phyloP scores from a whole-genome alignment of 768 basidiomycete genomes.

The Sporobolomyces phaffii region DNA sequence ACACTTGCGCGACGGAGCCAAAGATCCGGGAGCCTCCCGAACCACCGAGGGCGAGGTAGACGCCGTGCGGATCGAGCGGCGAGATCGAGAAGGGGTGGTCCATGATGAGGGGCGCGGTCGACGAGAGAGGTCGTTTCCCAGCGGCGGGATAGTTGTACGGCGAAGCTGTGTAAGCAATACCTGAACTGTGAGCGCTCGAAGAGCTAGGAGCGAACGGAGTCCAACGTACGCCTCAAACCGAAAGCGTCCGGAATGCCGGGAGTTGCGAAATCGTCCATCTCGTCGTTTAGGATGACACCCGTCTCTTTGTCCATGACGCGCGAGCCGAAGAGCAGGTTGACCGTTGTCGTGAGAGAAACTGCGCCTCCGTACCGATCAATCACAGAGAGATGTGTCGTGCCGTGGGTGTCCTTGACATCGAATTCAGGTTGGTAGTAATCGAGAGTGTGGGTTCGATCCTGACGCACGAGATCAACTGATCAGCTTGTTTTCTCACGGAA shows the following conservation, averaged over 20 bases:
- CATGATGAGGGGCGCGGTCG: constrained; percentile 71
- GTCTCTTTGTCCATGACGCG: constrained; percentile 78
- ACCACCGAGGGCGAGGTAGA: constrained; percentile 70
- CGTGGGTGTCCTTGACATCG: constrained; percentile 72
- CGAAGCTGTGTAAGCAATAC: constrained; percentile 23
- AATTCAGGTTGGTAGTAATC: constrained; percentile 79
- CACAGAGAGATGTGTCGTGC: constrained; percentile 84
- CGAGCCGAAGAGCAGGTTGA: constrained; percentile 86
- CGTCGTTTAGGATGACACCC: constrained; percentile 83
- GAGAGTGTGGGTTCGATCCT: constrained; percentile 75
- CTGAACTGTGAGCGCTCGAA: not conserved
- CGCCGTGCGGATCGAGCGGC: constrained; percentile 53
- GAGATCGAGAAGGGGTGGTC: constrained; percentile 51
- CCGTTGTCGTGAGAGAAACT: constrained; percentile 73
- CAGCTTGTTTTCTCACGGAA: not conserved
- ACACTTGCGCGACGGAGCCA: constrained; percentile 66
- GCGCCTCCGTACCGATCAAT: constrained; percentile 82
- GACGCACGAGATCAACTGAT: constrained; percentile 4
- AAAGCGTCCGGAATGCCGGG: constrained; percentile 79
- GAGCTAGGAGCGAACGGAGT: not conserved
- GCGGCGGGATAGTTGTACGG: constrained; percentile 73
- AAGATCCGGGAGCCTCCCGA: constrained; percentile 86
- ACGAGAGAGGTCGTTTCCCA: constrained; percentile 84
- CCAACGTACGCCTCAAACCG: constrained; percentile 69
- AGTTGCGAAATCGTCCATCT: constrained; percentile 76